A percentile compares a stretch with the other conserved stretches of the same genome.
Evolutionary conservation across 1,139 yeast species (phyloP).

Genomic region (Casaregolazyma suthepensis): DNA sequence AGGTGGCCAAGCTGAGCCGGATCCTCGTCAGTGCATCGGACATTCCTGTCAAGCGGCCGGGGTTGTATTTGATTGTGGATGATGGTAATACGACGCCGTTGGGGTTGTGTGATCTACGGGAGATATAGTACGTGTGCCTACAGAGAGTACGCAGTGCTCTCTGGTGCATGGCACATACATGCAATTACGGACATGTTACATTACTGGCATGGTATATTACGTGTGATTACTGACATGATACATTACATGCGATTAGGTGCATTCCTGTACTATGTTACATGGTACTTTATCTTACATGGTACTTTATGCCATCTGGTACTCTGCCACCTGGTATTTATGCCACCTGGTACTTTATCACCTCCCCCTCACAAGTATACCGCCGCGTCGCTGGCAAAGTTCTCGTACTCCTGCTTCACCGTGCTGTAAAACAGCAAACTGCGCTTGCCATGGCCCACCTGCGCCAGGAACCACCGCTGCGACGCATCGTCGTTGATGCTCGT

Average conservation of each 20-base stretch:
- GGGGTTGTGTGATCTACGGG: slow-evolving; percentile 4
- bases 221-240: too few species aligned
- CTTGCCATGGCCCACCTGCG: slow-evolving; percentile 4
- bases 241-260: too few species aligned
- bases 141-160: too few species aligned
- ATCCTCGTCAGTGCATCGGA: slow-evolving; percentile 15
- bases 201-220: too few species aligned
- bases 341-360: not conserved
- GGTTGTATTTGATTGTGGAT: slow-evolving; percentile 3
- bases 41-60: slow-evolving; percentile 4
- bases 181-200: too few species aligned
- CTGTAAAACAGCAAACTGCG: slow-evolving; percentile 2
- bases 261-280: too few species aligned
- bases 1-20: slow-evolving; percentile 10
- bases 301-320: too few species aligned
- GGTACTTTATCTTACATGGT: too few species aligned
- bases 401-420: slow-evolving; percentile 13
- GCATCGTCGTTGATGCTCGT: slow-evolving; percentile 18
- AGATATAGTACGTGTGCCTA: not conserved
- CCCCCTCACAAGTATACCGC: not conserved
- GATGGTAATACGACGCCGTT: not conserved
- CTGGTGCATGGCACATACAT: too few species aligned
- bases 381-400: not conserved
- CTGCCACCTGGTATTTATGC: too few species aligned
- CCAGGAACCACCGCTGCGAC: slow-evolving; percentile 30